Evolutionary conservation across 305 asterid species (phyloP).

Genomic region (Withania somnifera): DNA sequence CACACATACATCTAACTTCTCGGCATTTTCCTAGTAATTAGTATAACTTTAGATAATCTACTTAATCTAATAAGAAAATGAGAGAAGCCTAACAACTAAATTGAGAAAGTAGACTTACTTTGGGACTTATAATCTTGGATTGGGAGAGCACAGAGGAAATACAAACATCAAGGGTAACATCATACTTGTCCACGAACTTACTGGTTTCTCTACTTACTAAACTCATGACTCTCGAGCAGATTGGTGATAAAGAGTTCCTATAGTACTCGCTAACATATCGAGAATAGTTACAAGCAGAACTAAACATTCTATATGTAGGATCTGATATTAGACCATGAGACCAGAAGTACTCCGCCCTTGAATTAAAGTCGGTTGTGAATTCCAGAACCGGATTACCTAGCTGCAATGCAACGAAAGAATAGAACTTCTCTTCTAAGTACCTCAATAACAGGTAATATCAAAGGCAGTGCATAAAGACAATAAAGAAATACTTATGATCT

Average conservation of each 20-base stretch:
- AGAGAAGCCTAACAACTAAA: not conserved
- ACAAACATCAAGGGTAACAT: conserved; percentile 61
- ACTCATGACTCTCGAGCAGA: conserved; percentile 41
- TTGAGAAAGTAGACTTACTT: conserved; percentile 17
- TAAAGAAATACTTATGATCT: not conserved
- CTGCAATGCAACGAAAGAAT: conserved; percentile 19
- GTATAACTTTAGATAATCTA: not conserved
- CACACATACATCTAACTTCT: conserved; percentile 50
- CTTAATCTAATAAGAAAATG: not conserved
- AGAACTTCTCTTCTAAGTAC: not conserved
- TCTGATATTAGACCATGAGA: conserved; percentile 64
- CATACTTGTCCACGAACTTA: conserved; percentile 51
- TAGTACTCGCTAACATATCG: conserved; percentile 47
- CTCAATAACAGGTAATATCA: not conserved
- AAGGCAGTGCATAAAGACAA: not conserved
- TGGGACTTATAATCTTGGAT: conserved; percentile 41
- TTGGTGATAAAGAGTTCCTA: conserved; percentile 36
- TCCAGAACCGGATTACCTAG: conserved; percentile 65
- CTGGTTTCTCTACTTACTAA: conserved; percentile 50
- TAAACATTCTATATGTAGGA: conserved; percentile 41
- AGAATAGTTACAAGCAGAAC: conserved; percentile 46
- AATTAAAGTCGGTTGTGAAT: conserved; percentile 45
- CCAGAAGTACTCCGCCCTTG: conserved; percentile 64
- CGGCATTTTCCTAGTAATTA: conserved; percentile 30
- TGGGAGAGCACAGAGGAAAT: conserved; percentile 55